These are phyloP conservation scores for Backusella westeae DNA, from an alignment of 192 early-diverging fungal species.

Conservation along the genomic window DNA sequence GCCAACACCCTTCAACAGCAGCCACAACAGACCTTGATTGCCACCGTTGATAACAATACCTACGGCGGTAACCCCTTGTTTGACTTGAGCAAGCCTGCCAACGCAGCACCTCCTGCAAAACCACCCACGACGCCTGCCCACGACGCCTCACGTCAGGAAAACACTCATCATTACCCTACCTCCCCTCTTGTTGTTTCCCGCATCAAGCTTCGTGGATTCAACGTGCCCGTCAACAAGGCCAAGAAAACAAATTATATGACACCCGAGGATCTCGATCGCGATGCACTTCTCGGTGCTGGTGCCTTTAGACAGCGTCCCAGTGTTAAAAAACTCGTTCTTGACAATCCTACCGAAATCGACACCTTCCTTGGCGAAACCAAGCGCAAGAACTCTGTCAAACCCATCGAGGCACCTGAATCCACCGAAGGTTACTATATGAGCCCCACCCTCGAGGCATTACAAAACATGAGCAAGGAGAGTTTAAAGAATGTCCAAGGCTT, in stretches of 20 bases:
- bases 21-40: constrained; percentile 45
- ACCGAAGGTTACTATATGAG: constrained; percentile 75
- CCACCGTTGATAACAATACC: constrained; percentile 80
- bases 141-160: constrained; percentile 61
- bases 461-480: constrained; percentile 66
- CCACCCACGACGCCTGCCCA: constrained; percentile 17
- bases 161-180: constrained; percentile 66
- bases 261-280: constrained; percentile 38
- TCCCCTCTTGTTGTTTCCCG: constrained; percentile 70
- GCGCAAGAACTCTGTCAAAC: background rate
- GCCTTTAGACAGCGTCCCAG: constrained; percentile 37
- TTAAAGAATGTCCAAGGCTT: constrained; percentile 75
- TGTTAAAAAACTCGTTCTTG: background rate
- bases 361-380: background rate
- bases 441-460: constrained; percentile 72
- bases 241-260: constrained; percentile 12
- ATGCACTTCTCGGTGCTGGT: constrained; percentile 58
- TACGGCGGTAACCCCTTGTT: constrained; percentile 88
- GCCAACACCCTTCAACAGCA: constrained; percentile 27
- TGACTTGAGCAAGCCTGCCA: constrained; percentile 29
- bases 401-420: background rate
- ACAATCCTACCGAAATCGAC: background rate
- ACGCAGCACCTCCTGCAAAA: constrained; percentile 21
- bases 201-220: constrained; percentile 70
- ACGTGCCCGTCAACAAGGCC: constrained; percentile 28